These are phyloP conservation scores for Davidsoniella virescens DNA, from an alignment of 2,329 filamentous ascomycete species.

Conservation along the genomic window DNA sequence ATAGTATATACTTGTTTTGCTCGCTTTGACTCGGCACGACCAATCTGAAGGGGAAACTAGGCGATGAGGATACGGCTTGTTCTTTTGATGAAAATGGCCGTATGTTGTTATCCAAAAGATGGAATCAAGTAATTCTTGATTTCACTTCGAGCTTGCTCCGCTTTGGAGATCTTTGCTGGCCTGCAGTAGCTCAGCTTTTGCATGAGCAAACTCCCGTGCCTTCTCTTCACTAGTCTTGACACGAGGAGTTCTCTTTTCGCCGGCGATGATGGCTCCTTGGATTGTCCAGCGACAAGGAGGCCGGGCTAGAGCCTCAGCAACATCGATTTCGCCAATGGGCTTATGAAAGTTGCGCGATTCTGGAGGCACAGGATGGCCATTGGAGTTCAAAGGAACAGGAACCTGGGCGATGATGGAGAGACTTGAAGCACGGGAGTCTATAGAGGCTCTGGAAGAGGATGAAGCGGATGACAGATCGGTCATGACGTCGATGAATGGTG, in stretches of 20 bases:
- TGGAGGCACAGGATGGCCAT: conserved; percentile 20
- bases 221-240: conserved; percentile 21
- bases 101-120: too few species aligned
- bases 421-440: neutral
- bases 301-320: conserved; percentile 28
- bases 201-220: conserved; percentile 27
- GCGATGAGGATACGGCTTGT: too few species aligned
- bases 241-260: conserved; percentile 15
- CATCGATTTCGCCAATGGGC: conserved; percentile 24
- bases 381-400: neutral
- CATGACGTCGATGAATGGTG: conserved; percentile 11
- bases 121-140: too few species aligned
- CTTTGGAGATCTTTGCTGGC: conserved; percentile 16
- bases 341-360: conserved; percentile 25
- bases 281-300: conserved; percentile 28
- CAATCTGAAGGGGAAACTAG: too few species aligned
- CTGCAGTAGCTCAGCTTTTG: conserved; percentile 31
- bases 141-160: too few species aligned
- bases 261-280: conserved; percentile 21
- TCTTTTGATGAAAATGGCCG: too few species aligned
- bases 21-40: too few species aligned
- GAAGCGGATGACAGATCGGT: conserved; percentile 1
- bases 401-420: neutral
- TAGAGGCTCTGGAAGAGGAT: neutral
- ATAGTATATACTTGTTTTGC: too few species aligned